phyloP scores from a whole-genome alignment of 345 rosid species.

The Gossypium rotundifolium region DNA sequence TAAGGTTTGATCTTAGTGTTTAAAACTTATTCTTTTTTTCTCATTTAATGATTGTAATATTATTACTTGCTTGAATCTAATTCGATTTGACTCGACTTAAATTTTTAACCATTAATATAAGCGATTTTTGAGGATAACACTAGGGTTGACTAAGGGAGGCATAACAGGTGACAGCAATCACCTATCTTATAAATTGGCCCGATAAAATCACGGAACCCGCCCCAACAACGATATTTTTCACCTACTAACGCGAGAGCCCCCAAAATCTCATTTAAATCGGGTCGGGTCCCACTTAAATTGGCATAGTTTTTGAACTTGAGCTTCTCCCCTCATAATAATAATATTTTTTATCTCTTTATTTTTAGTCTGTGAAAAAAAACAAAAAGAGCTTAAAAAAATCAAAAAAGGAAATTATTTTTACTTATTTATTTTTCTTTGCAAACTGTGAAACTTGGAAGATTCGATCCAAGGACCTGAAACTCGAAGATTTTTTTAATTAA shows the following conservation, averaged over 20 bases:
- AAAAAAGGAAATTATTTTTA: not conserved
- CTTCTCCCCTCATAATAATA: not conserved
- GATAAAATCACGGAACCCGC: slow-evolving; percentile 1
- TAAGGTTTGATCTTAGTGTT: rapidly evolving
- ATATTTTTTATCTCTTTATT: no score
- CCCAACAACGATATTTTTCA: slow-evolving; percentile 1
- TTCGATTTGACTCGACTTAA: no score
- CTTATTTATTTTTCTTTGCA: not conserved
- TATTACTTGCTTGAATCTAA: rapidly evolving
- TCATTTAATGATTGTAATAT: no score
- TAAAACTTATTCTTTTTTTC: no score
- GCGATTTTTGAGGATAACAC: not conserved
- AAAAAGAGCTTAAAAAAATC: not conserved
- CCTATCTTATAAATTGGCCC: not conserved
- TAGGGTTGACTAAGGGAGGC: no score
- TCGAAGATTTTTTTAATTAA: not conserved
- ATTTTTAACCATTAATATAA: no score
- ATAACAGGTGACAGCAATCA: not conserved
- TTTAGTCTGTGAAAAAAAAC: not conserved
- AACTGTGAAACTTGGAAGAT: slow-evolving; percentile 24
- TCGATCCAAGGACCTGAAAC: slow-evolving; percentile 18
- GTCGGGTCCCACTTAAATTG: slow-evolving; percentile 9
- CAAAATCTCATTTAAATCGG: not conserved
- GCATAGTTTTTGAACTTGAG: not conserved
- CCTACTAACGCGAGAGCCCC: not conserved